Evolutionary conservation across 2,329 filamentous ascomycete genomes (phyloP).

Genomic region (Bisporella sp.): DNA sequence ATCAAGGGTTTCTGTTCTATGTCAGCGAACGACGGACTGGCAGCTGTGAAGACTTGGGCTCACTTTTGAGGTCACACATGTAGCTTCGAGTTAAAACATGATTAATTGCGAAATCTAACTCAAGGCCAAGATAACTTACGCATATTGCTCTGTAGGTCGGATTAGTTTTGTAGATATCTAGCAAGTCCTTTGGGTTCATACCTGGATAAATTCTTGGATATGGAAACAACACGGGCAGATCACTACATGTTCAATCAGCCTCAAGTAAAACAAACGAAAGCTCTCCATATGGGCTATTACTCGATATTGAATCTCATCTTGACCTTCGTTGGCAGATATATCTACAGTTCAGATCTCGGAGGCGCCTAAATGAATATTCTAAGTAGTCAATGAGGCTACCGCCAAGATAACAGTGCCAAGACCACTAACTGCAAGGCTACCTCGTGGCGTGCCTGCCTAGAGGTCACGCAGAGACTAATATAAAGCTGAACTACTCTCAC

Average conservation of each 20-base stretch:
- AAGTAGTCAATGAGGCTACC: background rate
- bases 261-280: constrained; percentile 3
- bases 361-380: background rate
- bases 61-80: constrained; percentile 77
- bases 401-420: too few relatives aligned
- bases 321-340: constrained; percentile 7
- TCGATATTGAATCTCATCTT: constrained; percentile 77
- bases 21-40: constrained; percentile 10
- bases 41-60: background rate
- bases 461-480: background rate
- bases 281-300: constrained; percentile 29
- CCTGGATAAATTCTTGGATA: constrained; percentile 66
- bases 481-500: too few relatives aligned
- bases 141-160: constrained; percentile 60
- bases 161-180: constrained; percentile 10
- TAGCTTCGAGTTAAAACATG: constrained; percentile 39
- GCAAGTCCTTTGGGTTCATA: constrained; percentile 8
- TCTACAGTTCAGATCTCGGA: background rate
- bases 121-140: constrained; percentile 30
- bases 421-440: background rate
- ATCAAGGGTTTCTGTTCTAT: constrained; percentile 66
- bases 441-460: background rate
- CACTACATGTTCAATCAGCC: constrained; percentile 36
- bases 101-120: background rate
- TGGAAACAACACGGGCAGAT: constrained; percentile 65